A percentile compares a stretch with the other conserved stretches of the same genome.
Conservation (phyloP, 2,329 filamentous ascomycete species). For the Neonectria neomacrospora region DNA sequence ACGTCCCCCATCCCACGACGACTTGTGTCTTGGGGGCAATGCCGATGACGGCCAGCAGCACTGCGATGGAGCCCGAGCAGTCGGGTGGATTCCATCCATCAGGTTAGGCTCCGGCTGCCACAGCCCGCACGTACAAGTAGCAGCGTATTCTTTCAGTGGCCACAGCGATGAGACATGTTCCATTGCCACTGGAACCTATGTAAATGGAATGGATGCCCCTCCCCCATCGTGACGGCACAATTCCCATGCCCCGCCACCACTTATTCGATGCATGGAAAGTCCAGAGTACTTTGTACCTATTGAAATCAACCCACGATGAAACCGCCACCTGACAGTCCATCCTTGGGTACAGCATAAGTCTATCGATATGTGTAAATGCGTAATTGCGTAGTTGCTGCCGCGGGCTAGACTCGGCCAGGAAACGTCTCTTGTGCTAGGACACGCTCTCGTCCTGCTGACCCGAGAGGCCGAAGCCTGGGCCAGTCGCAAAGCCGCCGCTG, state of each 20-base stretch:
- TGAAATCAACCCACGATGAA: constrained; percentile 5
- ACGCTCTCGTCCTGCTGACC: constrained; percentile 38
- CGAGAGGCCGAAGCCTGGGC: not conserved
- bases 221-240: constrained; percentile 14
- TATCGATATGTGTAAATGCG: not conserved
- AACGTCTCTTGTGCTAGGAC: constrained; percentile 28
- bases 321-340: constrained; percentile 16
- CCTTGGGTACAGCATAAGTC: constrained; percentile 12
- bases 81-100: no score
- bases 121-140: no score
- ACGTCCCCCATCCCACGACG: constrained; percentile 10
- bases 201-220: constrained; percentile 17
- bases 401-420: constrained; percentile 30
- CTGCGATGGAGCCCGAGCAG: not conserved
- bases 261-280: no score
- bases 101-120: no score
- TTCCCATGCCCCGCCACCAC: constrained; percentile 9
- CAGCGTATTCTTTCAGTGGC: constrained; percentile 7
- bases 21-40: not conserved
- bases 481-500: constrained; percentile 25
- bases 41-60: not conserved
- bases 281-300: not conserved
- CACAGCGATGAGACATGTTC: not conserved
- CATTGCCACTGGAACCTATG: not conserved
- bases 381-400: not conserved